Evolutionary conservation across 257 asterid genomes (phyloP).

Genomic region (Penstemon eatonii): DNA sequence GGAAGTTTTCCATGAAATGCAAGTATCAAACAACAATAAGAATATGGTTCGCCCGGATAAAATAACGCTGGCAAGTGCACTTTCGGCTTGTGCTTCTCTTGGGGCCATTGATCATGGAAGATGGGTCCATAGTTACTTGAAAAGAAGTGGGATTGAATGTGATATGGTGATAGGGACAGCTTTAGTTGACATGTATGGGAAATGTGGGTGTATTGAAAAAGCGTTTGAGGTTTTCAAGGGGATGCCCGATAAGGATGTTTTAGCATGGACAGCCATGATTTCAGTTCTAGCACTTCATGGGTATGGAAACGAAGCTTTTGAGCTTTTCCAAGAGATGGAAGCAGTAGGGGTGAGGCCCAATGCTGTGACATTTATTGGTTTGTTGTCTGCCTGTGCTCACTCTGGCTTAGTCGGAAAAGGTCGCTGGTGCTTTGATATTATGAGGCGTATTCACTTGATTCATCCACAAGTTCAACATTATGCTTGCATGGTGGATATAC

Average conservation of each 20-base stretch:
- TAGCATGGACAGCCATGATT: conserved; percentile 83
- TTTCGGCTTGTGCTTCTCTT: conserved; percentile 82
- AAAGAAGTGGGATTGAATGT: conserved; percentile 50
- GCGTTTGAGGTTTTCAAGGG: conserved; percentile 57
- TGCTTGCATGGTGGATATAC: conserved; percentile 72
- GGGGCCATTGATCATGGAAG: conserved; percentile 77
- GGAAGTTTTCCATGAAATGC: conserved; percentile 67
- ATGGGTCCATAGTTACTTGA: conserved; percentile 68
- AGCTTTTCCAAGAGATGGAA: conserved; percentile 61
- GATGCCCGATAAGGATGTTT: conserved; percentile 63
- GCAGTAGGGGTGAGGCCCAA: conserved; percentile 57
- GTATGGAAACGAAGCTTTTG: conserved; percentile 50
- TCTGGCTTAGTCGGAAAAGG: conserved; percentile 66
- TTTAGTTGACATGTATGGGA: conserved; percentile 81
- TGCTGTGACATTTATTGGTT: conserved; percentile 55
- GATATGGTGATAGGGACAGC: conserved; percentile 84
- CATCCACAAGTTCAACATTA: conserved; percentile 65
- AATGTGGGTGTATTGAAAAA: conserved; percentile 59
- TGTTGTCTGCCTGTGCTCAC: conserved; percentile 74
- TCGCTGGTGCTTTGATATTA: conserved; percentile 49
- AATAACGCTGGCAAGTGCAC: conserved; percentile 62
- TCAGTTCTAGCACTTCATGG: conserved; percentile 74
- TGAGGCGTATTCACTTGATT: conserved; percentile 43
- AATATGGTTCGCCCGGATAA: conserved; percentile 58
- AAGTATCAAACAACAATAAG: conserved; percentile 28